Conservation (phyloP, 2,329 filamentous ascomycete genomes). For the Talaromyces sp. region DNA sequence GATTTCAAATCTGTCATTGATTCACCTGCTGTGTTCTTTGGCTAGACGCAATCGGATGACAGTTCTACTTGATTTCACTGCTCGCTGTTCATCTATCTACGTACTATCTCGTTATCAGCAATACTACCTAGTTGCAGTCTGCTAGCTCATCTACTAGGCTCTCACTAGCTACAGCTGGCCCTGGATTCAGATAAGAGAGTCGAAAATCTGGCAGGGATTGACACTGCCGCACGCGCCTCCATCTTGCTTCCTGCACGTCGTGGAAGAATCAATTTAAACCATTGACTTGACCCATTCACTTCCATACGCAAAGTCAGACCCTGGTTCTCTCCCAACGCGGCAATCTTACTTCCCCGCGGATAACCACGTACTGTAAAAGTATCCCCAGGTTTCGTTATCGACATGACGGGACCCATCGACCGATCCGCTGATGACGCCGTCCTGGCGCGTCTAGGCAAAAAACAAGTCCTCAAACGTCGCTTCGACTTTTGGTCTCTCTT, state of each 20-base stretch:
- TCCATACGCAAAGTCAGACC: background rate
- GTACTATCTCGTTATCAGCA: conserved; percentile 2
- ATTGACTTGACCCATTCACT: background rate
- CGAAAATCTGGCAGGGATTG: background rate
- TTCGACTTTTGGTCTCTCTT: conserved; percentile 44
- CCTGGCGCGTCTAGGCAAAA: conserved; percentile 45
- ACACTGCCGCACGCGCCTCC: background rate
- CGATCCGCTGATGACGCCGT: conserved; percentile 32
- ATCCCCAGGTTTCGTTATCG: background rate
- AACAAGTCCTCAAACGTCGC: conserved; percentile 44
- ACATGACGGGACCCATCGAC: conserved; percentile 15
- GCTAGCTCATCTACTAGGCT: background rate
- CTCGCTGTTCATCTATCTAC: conserved; percentile 2
- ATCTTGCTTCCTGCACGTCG: background rate
- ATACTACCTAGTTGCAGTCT: conserved; percentile 1
- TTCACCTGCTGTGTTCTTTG: background rate
- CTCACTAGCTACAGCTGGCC: background rate
- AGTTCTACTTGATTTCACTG: background rate
- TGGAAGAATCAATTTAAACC: background rate
- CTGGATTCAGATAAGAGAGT: background rate
- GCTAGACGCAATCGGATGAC: background rate
- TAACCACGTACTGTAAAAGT: conserved; percentile 3
- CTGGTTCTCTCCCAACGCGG: background rate
- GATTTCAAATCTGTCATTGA: background rate
- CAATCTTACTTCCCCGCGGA: background rate